phyloP scores from a whole-genome alignment of 352 stramenopile species.

The Stramenopiles sp. region DNA sequence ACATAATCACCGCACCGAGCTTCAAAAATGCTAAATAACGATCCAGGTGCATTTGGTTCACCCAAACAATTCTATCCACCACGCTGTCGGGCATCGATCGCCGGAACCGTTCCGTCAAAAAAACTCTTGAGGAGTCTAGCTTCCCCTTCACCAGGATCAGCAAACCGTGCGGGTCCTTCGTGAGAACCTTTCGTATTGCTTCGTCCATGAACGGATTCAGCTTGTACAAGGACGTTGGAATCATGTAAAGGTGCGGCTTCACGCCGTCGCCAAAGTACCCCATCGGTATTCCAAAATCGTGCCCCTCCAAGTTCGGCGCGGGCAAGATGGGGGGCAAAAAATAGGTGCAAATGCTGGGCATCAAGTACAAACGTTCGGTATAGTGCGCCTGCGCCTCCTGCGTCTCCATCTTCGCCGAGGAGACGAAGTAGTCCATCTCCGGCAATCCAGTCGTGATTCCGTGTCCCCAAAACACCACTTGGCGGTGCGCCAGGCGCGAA shows the following conservation, averaged over 20 bases:
- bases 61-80: neutral
- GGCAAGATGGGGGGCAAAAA: neutral
- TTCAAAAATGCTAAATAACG: neutral
- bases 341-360: neutral
- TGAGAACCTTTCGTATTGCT: neutral
- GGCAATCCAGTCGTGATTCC: slow-evolving; percentile 40
- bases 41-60: neutral
- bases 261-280: neutral
- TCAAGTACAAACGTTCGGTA: neutral
- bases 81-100: neutral
- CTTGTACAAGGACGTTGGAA: neutral
- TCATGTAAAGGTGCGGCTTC: neutral
- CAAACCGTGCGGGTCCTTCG: neutral
- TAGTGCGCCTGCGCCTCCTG: neutral
- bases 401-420: neutral
- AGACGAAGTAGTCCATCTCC: slow-evolving; percentile 55
- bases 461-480: slow-evolving; percentile 60
- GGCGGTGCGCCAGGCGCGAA: slow-evolving; percentile 41
- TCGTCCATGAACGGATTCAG: neutral
- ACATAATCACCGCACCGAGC: neutral
- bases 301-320: neutral
- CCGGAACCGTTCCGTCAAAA: neutral
- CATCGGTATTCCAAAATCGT: neutral
- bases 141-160: neutral
- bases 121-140: neutral